Percentiles rank a stretch among this genome's conserved stretches.
These are phyloP conservation scores for Pistacia atlantica DNA, from an alignment of 345 rosid genomes.

Conservation along the genomic window DNA sequence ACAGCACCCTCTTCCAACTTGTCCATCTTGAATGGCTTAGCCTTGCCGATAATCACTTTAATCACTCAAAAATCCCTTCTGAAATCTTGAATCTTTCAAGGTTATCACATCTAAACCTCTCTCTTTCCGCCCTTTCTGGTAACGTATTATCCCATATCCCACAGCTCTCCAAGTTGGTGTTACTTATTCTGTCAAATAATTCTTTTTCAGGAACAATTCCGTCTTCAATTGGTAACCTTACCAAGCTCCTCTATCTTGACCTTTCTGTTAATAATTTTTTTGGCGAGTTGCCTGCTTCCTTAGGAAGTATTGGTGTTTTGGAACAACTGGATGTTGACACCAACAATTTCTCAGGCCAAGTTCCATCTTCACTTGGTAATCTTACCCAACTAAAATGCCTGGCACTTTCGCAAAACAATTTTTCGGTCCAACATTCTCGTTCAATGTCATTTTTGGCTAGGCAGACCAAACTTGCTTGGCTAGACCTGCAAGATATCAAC, in stretches of 20 bases:
- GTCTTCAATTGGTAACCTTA: neutral
- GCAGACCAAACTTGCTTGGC: fast-evolving
- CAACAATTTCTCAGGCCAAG: neutral
- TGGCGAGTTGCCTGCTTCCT: conserved; percentile 12
- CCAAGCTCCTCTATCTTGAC: neutral
- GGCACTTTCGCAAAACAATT: neutral
- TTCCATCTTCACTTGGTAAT: conserved; percentile 7
- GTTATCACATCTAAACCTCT: conserved; percentile 14
- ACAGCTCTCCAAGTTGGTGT: conserved; percentile 7
- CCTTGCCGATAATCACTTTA: conserved; percentile 24
- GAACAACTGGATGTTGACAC: fast-evolving
- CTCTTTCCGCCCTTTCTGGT: conserved; percentile 16
- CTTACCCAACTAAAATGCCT: neutral
- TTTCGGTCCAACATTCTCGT: neutral
- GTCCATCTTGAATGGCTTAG: conserved; percentile 19
- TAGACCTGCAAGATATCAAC: neutral
- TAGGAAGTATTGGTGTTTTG: neutral
- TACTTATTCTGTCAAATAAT: conserved; percentile 6
- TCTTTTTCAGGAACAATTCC: neutral
- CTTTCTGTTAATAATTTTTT: neutral
- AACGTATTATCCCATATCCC: conserved; percentile 6
- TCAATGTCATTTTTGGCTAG: neutral
- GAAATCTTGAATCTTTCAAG: conserved; percentile 10
- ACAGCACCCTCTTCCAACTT: conserved; percentile 26
- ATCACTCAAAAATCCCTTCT: conserved; percentile 19